phyloP scores from a whole-genome alignment of 257 asterid species.

The Cinchona pubescens region DNA sequence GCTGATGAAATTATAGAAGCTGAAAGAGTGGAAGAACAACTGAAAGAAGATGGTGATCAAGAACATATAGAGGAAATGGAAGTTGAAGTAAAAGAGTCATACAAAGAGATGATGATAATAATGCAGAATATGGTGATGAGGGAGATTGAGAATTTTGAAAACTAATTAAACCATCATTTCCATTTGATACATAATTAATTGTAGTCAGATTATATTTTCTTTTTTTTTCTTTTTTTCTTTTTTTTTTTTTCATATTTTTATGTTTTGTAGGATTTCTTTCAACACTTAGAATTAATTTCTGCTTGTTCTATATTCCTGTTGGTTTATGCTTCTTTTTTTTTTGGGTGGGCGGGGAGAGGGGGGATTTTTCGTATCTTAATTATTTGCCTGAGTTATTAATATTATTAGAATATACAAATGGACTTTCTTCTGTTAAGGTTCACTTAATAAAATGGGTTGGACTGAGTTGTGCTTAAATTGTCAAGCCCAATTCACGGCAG shows the following conservation, averaged over 20 bases:
- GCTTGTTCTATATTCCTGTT: not conserved
- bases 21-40: no score
- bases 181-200: not conserved
- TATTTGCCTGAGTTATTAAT: no score
- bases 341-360: no score
- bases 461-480: no score
- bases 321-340: not conserved
- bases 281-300: not conserved
- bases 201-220: no score
- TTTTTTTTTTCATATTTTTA: not conserved
- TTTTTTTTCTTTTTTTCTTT: not conserved
- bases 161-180: not conserved
- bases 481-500: no score
- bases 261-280: not conserved
- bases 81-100: conserved; percentile 4
- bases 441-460: no score
- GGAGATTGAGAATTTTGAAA: conserved; percentile 2
- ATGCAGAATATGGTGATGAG: not conserved
- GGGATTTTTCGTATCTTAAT: no score
- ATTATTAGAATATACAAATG: no score
- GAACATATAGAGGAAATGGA: not conserved
- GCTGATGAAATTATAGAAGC: not conserved
- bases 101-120: not conserved
- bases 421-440: no score
- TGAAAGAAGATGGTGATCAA: not conserved